These are phyloP conservation scores for Eutypella sp. DNA, from an alignment of 2,329 filamentous ascomycete genomes.

Conservation along the genomic window DNA sequence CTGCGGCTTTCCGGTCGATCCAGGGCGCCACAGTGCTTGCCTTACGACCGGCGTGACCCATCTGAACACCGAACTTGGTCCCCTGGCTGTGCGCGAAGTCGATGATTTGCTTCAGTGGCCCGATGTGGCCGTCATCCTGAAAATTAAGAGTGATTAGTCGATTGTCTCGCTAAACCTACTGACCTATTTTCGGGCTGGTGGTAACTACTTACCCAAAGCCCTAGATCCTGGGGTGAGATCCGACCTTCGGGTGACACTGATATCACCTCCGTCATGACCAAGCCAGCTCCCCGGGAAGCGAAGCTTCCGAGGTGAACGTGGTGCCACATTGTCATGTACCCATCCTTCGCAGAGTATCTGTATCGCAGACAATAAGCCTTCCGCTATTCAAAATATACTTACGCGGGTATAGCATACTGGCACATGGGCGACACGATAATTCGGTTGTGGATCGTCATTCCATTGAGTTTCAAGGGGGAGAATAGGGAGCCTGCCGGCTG, in stretches of 20 bases:
- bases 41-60: constrained; percentile 27
- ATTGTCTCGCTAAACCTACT: too few species aligned
- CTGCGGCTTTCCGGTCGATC: constrained; percentile 16
- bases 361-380: not conserved
- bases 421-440: constrained; percentile 44
- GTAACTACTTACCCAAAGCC: constrained; percentile 17
- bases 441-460: constrained; percentile 40
- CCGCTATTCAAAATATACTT: not conserved
- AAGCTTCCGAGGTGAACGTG: constrained; percentile 35
- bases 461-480: constrained; percentile 38
- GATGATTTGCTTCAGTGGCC: constrained; percentile 22
- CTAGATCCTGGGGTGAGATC: constrained; percentile 30
- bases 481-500: constrained; percentile 29
- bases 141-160: constrained; percentile 8
- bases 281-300: constrained; percentile 28
- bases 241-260: constrained; percentile 27
- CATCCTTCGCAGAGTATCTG: constrained; percentile 35
- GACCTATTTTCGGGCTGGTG: too few species aligned
- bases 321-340: constrained; percentile 39
- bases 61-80: constrained; percentile 24
- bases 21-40: constrained; percentile 20
- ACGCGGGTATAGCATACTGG: constrained; percentile 20
- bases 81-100: constrained; percentile 25
- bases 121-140: constrained; percentile 28
- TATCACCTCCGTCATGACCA: constrained; percentile 27